A percentile compares a stretch with the other conserved stretches of the same genome.
Conservation (phyloP, 73 alveolate species). For the Blepharisma stoltei region DNA sequence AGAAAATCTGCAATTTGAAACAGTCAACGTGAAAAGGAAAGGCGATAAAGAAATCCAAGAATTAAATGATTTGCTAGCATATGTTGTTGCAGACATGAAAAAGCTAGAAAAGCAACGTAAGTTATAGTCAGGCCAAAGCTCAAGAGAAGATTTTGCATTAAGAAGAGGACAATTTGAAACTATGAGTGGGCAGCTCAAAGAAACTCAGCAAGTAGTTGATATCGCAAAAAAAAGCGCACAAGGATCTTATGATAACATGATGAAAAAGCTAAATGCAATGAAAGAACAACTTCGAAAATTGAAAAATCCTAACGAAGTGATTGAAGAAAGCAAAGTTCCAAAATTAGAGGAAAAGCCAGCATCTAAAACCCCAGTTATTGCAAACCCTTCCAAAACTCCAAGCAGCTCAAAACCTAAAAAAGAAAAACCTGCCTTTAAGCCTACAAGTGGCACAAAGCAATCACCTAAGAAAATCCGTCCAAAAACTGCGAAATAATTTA, state of each 20-base stretch:
- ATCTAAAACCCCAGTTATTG: no score
- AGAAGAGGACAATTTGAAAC: constrained; percentile 1
- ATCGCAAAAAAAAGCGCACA: not conserved
- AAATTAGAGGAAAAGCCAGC: no score
- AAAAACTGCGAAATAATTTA: no score
- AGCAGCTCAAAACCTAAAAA: no score
- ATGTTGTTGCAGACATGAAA: not conserved
- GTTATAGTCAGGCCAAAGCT: not conserved
- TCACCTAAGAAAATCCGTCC: no score
- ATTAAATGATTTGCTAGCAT: not conserved
- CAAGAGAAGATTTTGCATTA: constrained; percentile 7
- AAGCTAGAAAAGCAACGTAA: constrained; percentile 11
- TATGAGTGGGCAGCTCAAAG: not conserved
- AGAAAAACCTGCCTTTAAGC: no score
- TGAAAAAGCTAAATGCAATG: not conserved
- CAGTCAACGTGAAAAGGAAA: not conserved
- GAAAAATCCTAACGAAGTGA: not conserved
- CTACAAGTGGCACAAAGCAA: no score
- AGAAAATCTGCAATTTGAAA: not conserved
- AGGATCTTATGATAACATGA: not conserved
- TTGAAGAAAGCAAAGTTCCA: not conserved
- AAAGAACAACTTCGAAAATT: not conserved
- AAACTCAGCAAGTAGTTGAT: not conserved
- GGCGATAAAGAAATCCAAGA: not conserved
- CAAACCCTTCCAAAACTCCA: no score